phyloP scores from a whole-genome alignment of 495 filamentous ascomycete genomes.

The Neurospora pannonica region DNA sequence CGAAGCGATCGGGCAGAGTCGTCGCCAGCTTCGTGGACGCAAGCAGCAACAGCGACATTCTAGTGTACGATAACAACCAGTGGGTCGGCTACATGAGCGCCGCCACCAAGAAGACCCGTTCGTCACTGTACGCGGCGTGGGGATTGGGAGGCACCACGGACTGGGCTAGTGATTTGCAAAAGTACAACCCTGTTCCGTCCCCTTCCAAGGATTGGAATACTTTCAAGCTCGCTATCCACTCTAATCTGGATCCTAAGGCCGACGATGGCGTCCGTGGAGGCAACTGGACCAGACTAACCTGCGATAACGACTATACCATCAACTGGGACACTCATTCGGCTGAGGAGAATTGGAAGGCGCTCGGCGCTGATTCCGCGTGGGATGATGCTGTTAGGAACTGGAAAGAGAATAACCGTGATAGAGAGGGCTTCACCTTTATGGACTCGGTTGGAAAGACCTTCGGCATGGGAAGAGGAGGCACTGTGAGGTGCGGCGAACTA shows the following conservation, averaged over 20 bases:
- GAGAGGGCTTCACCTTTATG: slow-evolving; percentile 50
- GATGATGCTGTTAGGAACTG: slow-evolving; percentile 9
- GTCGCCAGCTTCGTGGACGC: not conserved
- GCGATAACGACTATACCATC: not conserved
- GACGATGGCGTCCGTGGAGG: not conserved
- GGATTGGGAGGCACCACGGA: slow-evolving; percentile 5
- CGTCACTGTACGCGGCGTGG: not conserved
- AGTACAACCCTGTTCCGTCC: not conserved
- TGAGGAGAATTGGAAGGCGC: slow-evolving; percentile 10
- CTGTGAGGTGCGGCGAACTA: not conserved
- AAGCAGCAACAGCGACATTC: not conserved
- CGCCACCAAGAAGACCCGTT: not conserved
- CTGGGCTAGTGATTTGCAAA: slow-evolving; percentile 4
- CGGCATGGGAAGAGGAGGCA: not conserved
- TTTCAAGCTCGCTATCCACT: not conserved
- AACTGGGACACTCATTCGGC: not conserved
- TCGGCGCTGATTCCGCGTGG: slow-evolving; percentile 20
- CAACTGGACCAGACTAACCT: slow-evolving; percentile 16
- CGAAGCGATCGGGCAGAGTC: not conserved
- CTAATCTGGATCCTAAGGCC: not conserved
- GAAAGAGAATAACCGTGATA: not conserved
- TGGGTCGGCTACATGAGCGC: slow-evolving; percentile 4
- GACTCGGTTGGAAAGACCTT: slow-evolving; percentile 55
- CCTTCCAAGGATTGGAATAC: not conserved
- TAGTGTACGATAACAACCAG: not conserved